phyloP scores from a whole-genome alignment of 2,329 filamentous ascomycete genomes.

The Diaporthe citri region DNA sequence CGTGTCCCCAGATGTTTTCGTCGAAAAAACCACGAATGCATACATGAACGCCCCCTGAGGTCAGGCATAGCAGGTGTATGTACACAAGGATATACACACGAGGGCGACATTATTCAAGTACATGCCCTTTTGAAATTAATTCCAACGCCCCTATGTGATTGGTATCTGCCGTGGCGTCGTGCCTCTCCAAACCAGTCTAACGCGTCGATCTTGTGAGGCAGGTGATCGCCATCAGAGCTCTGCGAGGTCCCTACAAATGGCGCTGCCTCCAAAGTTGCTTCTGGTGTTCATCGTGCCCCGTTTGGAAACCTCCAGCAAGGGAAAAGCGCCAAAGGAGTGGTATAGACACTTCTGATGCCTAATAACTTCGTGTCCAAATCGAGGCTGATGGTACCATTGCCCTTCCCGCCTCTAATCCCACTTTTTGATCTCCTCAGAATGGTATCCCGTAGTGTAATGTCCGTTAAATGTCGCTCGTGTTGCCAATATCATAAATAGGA shows the following conservation, averaged over 20 bases:
- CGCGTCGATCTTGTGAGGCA: neutral
- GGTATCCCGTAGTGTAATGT: neutral
- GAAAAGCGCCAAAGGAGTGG: slow-evolving; percentile 4
- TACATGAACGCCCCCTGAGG: too few relatives aligned
- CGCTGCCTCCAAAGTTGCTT: neutral
- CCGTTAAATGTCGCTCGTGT: neutral
- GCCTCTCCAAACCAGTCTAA: neutral
- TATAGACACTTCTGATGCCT: neutral
- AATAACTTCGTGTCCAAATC: neutral
- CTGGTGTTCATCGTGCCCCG: neutral
- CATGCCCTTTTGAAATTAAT: neutral
- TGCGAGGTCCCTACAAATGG: neutral
- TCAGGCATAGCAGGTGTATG: neutral
- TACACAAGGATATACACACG: neutral
- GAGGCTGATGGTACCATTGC: neutral
- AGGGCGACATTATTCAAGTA: neutral
- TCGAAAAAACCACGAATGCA: neutral
- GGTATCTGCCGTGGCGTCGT: neutral
- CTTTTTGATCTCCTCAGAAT: neutral
- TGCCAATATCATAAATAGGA: neutral
- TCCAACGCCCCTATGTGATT: neutral
- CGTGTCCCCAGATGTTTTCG: neutral
- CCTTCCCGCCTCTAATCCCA: neutral
- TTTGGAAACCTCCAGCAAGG: neutral
- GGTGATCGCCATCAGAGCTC: neutral